Evolutionary conservation across 331 rosid genomes (phyloP), one percentile per base, ranked within the genome.

Genomic region (Dryas integrifolia): DNA sequence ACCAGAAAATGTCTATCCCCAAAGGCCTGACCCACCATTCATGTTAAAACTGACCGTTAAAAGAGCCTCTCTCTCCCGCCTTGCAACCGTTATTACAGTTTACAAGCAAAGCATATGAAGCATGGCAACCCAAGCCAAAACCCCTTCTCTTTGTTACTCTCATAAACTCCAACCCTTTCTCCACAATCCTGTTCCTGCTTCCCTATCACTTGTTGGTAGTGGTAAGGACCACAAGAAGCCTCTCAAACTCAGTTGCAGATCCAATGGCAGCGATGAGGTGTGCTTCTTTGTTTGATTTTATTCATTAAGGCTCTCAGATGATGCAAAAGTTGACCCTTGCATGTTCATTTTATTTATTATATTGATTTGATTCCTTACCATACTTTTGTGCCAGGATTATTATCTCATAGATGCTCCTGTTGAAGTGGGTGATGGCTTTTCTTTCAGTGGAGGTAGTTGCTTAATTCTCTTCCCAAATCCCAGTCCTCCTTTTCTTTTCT

Each of bases 351-450:
- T 51, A 38, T 39, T 67, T 24, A 5, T 3, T 45, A 5, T 45
- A 5, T 60, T 69, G 44, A 7, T 48, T 39, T 69, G 44, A 7
- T 48, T 39, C 63, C 30, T 72, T 76, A 14, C 56, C 40, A 5
- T 48, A 44, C 14, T 66, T 75, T 49, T 68, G 48, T 52, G 58
- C 55, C 80, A 90, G 95, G 92, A 88, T 81, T 88, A 90, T 82
- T 84, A 90, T 30, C 35, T 30, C 39, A 77, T 92, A 14, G 96
- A 90, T 64, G 98, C 98, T 75, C 96, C 92, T 18, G 89, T 79
- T 58, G 84, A 90, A 5, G 81, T 65, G 57, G 98, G 98, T n/a
- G 96, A 90, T 82, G 98, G 98, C 18, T 92, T 92, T 75, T 90
- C 96, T 53, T 92, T 92, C 73, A 84, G 88, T 60, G 98, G 96